Percentiles rank a stretch among this genome's conserved stretches.
phyloP scores from a whole-genome alignment of 2,329 filamentous ascomycete genomes.

The Fusarium chlamydosporum region DNA sequence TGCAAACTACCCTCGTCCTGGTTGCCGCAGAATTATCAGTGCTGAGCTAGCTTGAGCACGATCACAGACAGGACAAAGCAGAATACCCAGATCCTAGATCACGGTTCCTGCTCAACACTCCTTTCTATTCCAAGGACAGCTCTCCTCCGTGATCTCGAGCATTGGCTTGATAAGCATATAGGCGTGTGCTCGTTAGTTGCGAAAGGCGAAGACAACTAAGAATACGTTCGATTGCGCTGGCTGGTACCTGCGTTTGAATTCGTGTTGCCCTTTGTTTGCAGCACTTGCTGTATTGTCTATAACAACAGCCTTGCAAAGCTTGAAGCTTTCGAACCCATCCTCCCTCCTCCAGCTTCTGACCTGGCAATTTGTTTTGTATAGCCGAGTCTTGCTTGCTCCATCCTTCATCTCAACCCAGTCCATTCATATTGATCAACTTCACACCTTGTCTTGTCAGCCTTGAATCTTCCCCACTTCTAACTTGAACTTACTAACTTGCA shows the following conservation, averaged over 20 bases:
- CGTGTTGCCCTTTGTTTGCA: slow-evolving; percentile 24
- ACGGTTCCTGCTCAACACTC: slow-evolving; percentile 29
- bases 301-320: slow-evolving; percentile 22
- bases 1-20: slow-evolving; percentile 36
- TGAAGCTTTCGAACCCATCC: slow-evolving; percentile 6
- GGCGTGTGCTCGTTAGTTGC: slow-evolving; percentile 15
- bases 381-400: slow-evolving; percentile 11
- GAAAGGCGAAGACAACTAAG: slow-evolving; percentile 24
- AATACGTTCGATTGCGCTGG: slow-evolving; percentile 27
- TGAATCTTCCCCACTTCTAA: slow-evolving; percentile 34
- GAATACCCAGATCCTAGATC: slow-evolving; percentile 20
- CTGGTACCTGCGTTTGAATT: slow-evolving; percentile 44
- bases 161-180: slow-evolving; percentile 24
- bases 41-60: slow-evolving; percentile 17
- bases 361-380: slow-evolving; percentile 25
- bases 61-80: slow-evolving; percentile 20
- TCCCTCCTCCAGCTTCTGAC: slow-evolving; percentile 9
- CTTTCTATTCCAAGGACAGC: slow-evolving; percentile 32
- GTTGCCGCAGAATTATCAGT: slow-evolving; percentile 31
- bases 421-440: slow-evolving; percentile 15
- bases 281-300: slow-evolving; percentile 9
- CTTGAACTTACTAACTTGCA: slow-evolving; percentile 39
- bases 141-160: slow-evolving; percentile 19
- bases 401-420: slow-evolving; percentile 31
- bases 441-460: slow-evolving; percentile 32